Evolutionary conservation across 192 early-diverging fungal species (phyloP), one percentile per base, ranked within the genome.

Genomic region (Linnemannia schmuckeri): DNA sequence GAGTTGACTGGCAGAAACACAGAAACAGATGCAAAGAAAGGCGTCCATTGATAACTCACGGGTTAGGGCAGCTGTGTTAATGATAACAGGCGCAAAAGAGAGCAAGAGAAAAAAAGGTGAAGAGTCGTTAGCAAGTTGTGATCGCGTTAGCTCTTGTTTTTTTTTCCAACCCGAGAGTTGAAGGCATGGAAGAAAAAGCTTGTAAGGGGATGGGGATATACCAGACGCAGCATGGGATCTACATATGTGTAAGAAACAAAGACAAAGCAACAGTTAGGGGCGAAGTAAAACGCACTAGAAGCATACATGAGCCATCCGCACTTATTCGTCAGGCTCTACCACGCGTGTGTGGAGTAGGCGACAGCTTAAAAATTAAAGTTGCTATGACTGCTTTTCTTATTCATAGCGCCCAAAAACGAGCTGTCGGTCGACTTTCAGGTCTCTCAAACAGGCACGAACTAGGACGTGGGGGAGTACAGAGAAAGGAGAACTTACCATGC

Each of bases 151-250:
- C 41, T 22, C 24, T 22, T 71, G 40, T 27, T 42, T 74, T 30
- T 74, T 30, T 33, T 52, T 10, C 8, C 4, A 17, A 24, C 24
- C 1, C 24, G 10, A 22, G 38, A 38, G 18, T 22, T 42, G 22
- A 41, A 41, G 10, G 37, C 1, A 2, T 6, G 20, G 20, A 38
- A 12, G n/a, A 7, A 40, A 40, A 40, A 70, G 0, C 15, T 70
- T 27, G n/a, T 57, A 27, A 9, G n/a, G 18, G 37, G 35, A 71
- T 12, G 70, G 24, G 10, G 17, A 37, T 52, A 13, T 78, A 83
- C 82, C 84, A 86, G n/a, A 86, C 55, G n/a, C 84, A 86, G 35
- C 84, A 86, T 8, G 84, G 84, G 7, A 86, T 78, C 83, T 85
- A 76, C 24, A 46, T 0, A 37, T 4, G 69, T 55, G 1, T 4